Base-by-base conservation (phyloP, 192 early-diverging fungal genomes). In the Glomus cerebriforme region DNA sequence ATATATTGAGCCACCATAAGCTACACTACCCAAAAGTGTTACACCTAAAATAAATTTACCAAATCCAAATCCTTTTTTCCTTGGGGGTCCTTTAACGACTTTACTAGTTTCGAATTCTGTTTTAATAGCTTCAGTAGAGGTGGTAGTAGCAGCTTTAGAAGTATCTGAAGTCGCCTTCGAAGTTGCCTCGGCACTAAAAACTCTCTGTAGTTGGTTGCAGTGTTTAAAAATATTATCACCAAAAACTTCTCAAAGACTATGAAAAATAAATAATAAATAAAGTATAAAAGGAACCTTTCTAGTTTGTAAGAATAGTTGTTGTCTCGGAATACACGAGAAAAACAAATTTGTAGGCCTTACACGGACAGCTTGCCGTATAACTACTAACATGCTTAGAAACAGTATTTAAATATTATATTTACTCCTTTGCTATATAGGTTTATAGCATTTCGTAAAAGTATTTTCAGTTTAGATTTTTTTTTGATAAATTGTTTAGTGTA, bases 1-100 rank as follows among this genome's bases (percentile, higher is more conserved):
- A 73, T 88, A 88, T 4, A 86, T 83, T 7, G 83, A 84, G n/a
- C 88, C 89, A 62, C 81, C 76, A 79, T 90, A 90, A 24, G 45
- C 82, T 32, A 83, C 76, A 22, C 79, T 84, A 17, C 77, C 65
- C 29, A 82, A 65, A 22, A 88, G 27, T 31, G 82, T 80, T 37
- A 75, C 67, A 19, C 31, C 22, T n/a, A 78, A 35, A n/a, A 68
- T 13, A 27, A 58, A 26, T 69, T 69, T 78, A 6, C 45, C 35
- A 19, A 77, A 24, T 60, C 54, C 22, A 59, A 75, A 75, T 75
- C 58, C 32, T 32, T 35, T 60, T 62, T 75, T 75, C 37, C 19
- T 47, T 39, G 43, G 13, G 17, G 26, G 15, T 15, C 29, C 29
- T 64, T 64, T 64, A 31, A 15, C 17, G 19, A 17, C 17, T 12